phyloP scores from a whole-genome alignment of 2,329 filamentous ascomycete species.

The Neurospora sp. region DNA sequence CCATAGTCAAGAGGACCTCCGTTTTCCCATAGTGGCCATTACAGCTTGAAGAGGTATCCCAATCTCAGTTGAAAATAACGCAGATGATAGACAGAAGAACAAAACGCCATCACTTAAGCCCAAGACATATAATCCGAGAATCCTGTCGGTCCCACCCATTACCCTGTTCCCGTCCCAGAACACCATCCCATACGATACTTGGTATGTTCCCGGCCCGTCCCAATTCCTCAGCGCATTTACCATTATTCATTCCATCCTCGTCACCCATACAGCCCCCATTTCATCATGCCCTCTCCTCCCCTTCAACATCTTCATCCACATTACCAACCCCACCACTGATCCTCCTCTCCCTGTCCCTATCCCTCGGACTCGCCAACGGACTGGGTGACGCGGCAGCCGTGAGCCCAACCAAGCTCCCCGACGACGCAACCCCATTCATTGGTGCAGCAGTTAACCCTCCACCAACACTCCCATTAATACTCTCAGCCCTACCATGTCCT shows the following conservation, averaged over 20 bases:
- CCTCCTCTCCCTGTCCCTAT: constrained; percentile 21
- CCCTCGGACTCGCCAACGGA: constrained; percentile 40
- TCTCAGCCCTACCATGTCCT: constrained; percentile 73
- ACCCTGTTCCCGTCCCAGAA: neutral
- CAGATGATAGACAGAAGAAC: neutral
- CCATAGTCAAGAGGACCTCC: neutral
- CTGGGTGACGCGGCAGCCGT: constrained; percentile 2
- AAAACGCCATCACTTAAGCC: neutral
- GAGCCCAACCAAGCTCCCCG: constrained; percentile 19
- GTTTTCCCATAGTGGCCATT: neutral
- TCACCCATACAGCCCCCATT: neutral
- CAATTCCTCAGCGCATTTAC: neutral
- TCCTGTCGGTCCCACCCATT: neutral
- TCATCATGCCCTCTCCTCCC: constrained; percentile 7
- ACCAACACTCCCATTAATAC: constrained; percentile 66
- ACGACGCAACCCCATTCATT: constrained; percentile 41
- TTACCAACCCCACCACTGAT: constrained; percentile 23
- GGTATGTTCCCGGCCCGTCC: neutral
- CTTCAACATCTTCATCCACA: constrained; percentile 16
- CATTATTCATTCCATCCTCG: neutral
- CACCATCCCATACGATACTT: neutral
- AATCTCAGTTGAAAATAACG: neutral
- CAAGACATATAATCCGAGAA: neutral
- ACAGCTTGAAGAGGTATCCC: neutral
- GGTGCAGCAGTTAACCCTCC: constrained; percentile 50